Base-by-base conservation (phyloP, 2,329 filamentous ascomycete genomes). In the Pseudogymnoascus destructans region DNA sequence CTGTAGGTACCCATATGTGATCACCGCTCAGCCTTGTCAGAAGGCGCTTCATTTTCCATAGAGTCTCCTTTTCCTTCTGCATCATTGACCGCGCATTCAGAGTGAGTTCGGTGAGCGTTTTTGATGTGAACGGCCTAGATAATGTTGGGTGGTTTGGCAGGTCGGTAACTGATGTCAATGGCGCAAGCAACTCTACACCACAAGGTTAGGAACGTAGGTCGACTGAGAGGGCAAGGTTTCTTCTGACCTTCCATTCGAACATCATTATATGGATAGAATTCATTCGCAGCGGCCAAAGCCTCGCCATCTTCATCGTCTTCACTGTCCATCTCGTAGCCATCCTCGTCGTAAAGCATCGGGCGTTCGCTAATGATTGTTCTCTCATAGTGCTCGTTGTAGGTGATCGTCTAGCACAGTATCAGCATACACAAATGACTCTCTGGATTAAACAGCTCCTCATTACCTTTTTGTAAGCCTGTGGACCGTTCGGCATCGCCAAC, bases 1-100 rank as follows among this genome's bases (percentile, higher is more conserved):
- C 76, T 66, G 81, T 84, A 6, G 81, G 81, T 46, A 79, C 77
- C 82, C 82, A 85, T 11, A 80, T 82, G 62, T 84, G 80, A 68
- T 95, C 89, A 30, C 89, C 89, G 55, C 86, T 82, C 7, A 93
- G 76, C 62, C 81, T 80, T 30, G 85, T 86, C 63, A 89, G 77
- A 56, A 93, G 72, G 63, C 85, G 81, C 68, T 89, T 89, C 52
- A 89, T 83, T 65, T 81, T 82, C 80, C 85, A 88, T 9, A 92
- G 73, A 4, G 84, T 82, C 23, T 76, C 75, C 62, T 86, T 86
- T 68, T 93, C 89, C 67, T 86, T 85, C 59, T 87, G 82, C 74
- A 89, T 81, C 64, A 88, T 84, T 59, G 80, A 77, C 63, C 81
- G 79, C 58, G 82, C 84, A 70, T 91, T 84, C 46, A 77, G 76